Percentiles rank a stretch among this genome's conserved stretches.
Evolutionary conservation across 805 yeast species (phyloP).

Genomic region (Monosporozyma yasuniensis): DNA sequence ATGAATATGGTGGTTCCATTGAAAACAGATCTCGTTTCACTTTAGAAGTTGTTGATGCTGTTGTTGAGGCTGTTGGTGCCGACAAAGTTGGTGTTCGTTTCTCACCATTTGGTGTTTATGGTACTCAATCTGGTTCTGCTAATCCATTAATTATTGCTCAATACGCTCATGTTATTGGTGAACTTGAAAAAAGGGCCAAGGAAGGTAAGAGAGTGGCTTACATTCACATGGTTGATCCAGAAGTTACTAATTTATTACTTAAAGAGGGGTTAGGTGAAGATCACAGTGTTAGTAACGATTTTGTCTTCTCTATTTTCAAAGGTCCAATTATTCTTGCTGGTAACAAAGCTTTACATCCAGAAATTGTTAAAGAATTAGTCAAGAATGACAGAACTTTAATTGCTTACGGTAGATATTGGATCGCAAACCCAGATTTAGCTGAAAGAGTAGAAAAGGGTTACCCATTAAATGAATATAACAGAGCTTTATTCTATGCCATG

Average conservation of each 20-base stretch:
- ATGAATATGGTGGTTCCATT: slow-evolving; percentile 31
- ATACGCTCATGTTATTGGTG: slow-evolving; percentile 33
- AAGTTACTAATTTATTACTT: slow-evolving; percentile 25
- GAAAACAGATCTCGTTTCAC: slow-evolving; percentile 40
- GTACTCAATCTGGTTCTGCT: slow-evolving; percentile 32
- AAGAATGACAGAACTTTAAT: slow-evolving; percentile 36
- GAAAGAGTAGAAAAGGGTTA: slow-evolving; percentile 35
- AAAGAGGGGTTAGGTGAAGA: slow-evolving; percentile 20
- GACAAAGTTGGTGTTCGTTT: slow-evolving; percentile 30
- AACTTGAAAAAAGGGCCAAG: slow-evolving; percentile 31
- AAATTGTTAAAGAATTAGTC: slow-evolving; percentile 20
- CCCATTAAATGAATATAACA: slow-evolving; percentile 37
- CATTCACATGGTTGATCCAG: slow-evolving; percentile 40
- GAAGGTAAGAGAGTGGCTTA: slow-evolving; percentile 34
- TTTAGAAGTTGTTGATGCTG: slow-evolving; percentile 41
- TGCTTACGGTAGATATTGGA: slow-evolving; percentile 39
- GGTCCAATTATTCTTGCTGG: slow-evolving; percentile 37
- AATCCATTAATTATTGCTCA: slow-evolving; percentile 33
- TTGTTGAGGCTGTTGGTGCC: slow-evolving; percentile 41
- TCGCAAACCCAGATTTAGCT: slow-evolving; percentile 49
- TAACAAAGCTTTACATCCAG: slow-evolving; percentile 17
- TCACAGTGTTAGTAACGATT: slow-evolving; percentile 28
- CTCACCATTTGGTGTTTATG: slow-evolving; percentile 37
- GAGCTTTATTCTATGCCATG: slow-evolving; percentile 38
- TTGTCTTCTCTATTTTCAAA: slow-evolving; percentile 33